Percentiles rank a stretch among this genome's conserved stretches.
These are phyloP conservation scores for Fusarium coffeatum DNA, from an alignment of 2,329 filamentous ascomycete species.

Conservation along the genomic window DNA sequence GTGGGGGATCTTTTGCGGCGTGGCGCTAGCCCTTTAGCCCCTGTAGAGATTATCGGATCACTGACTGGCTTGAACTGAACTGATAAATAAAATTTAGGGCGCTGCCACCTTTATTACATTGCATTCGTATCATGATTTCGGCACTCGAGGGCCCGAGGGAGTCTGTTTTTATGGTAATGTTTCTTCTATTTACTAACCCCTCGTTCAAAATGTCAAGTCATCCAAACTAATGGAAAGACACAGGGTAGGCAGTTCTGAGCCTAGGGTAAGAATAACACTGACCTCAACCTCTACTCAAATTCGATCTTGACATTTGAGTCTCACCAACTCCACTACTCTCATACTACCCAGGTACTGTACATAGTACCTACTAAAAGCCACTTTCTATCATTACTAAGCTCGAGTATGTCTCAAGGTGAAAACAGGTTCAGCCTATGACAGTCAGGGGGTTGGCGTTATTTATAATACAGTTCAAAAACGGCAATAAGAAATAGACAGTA, in stretches of 20 bases:
- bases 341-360: neutral
- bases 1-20: constrained; percentile 34
- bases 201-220: neutral
- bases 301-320: neutral
- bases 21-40: constrained; percentile 37
- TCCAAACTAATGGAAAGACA: neutral
- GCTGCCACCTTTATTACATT: constrained; percentile 10
- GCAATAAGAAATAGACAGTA: neutral
- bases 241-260: neutral
- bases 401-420: neutral
- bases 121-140: neutral
- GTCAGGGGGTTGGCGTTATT: neutral
- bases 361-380: neutral
- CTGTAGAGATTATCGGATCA: constrained; percentile 18
- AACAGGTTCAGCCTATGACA: neutral
- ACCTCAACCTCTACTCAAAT: neutral
- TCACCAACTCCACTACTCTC: neutral
- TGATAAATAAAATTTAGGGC: neutral
- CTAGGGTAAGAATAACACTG: neutral
- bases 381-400: neutral
- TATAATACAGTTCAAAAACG: neutral
- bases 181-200: neutral
- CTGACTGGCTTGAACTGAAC: neutral
- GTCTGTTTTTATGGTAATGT: neutral
- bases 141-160: constrained; percentile 1